These are phyloP conservation scores for Trichoderma citrinoviride DNA, from an alignment of 2,329 filamentous ascomycete species.

Conservation along the genomic window DNA sequence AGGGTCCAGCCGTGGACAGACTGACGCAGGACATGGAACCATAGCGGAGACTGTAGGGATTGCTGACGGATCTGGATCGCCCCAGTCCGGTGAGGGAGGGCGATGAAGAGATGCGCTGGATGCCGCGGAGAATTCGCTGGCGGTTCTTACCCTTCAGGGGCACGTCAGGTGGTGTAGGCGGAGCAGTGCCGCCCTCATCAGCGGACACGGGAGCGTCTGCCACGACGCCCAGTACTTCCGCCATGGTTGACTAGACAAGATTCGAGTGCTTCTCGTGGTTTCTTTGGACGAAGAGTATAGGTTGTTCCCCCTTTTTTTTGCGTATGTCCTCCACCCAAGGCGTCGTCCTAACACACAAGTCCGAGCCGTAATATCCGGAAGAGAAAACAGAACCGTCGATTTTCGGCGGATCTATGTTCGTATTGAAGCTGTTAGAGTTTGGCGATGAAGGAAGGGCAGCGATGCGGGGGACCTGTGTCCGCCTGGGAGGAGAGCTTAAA, in stretches of 20 bases:
- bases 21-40: constrained; percentile 55
- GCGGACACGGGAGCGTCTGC: constrained; percentile 28
- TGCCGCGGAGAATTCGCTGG: constrained; percentile 66
- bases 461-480: not conserved
- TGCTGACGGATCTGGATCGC: constrained; percentile 64
- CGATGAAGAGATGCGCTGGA: constrained; percentile 80
- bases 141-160: constrained; percentile 61
- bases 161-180: constrained; percentile 29
- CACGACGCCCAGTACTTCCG: not conserved
- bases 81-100: constrained; percentile 65
- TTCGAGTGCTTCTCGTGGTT: not conserved
- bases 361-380: not conserved
- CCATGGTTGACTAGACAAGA: constrained; percentile 1
- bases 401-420: not conserved
- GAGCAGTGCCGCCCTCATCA: constrained; percentile 23
- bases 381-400: not conserved
- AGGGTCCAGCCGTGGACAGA: constrained; percentile 42
- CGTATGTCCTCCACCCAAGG: not conserved
- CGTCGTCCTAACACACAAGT: not conserved
- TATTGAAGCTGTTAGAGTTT: not conserved
- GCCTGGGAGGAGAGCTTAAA: constrained; percentile 4
- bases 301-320: not conserved
- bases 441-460: not conserved
- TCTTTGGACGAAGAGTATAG: not conserved
- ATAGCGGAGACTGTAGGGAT: constrained; percentile 58